These are phyloP conservation scores for Leccinellum rugosiceps DNA, from an alignment of 768 basidiomycete species.

Conservation along the genomic window DNA sequence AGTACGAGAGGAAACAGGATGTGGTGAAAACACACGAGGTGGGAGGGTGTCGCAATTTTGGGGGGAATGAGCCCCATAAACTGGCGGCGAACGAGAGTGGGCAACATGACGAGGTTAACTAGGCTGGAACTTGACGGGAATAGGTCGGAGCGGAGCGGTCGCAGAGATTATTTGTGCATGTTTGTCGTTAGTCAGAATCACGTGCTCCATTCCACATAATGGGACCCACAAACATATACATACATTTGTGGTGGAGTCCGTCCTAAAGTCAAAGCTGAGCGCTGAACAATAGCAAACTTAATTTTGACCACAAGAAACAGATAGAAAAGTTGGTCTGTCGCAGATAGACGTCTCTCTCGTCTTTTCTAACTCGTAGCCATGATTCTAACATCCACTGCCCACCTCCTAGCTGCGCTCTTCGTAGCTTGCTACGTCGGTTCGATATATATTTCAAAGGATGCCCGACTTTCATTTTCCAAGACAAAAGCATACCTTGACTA, in stretches of 20 bases:
- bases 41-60: slow-evolving; percentile 89
- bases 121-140: slow-evolving; percentile 8
- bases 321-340: slow-evolving; percentile 13
- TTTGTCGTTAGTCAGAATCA: slow-evolving; percentile 23
- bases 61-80: slow-evolving; percentile 87
- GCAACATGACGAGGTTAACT: slow-evolving; percentile 56
- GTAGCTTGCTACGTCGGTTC: slow-evolving; percentile 76
- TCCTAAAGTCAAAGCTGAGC: background rate
- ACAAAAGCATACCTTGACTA: slow-evolving; percentile 24
- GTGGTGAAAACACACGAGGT: slow-evolving; percentile 53
- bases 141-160: slow-evolving; percentile 14
- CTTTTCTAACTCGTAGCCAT: slow-evolving; percentile 12
- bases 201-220: background rate
- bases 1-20: background rate
- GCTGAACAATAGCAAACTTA: background rate
- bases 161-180: slow-evolving; percentile 8
- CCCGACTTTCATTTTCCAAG: slow-evolving; percentile 51
- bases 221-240: slow-evolving; percentile 12
- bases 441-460: slow-evolving; percentile 69
- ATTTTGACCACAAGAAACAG: background rate
- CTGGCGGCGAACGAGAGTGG: slow-evolving; percentile 80
- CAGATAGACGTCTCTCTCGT: background rate
- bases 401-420: slow-evolving; percentile 56
- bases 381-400: slow-evolving; percentile 38
- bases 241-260: slow-evolving; percentile 3